phyloP scores from a whole-genome alignment of 495 filamentous ascomycete species.

The Hypoxylon fuscum region DNA sequence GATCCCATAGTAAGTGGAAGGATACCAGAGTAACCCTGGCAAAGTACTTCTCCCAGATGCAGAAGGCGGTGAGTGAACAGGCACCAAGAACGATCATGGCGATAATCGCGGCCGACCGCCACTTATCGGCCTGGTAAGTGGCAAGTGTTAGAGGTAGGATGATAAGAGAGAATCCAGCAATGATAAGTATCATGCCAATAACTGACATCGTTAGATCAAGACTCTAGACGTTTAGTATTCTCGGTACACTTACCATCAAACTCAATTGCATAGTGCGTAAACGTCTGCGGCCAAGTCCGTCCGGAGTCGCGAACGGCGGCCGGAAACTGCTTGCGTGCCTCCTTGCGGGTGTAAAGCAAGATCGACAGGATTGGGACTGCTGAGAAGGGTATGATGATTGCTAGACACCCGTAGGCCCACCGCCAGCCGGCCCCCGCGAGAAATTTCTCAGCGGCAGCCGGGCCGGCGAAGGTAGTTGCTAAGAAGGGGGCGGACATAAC shows the following conservation, averaged over 20 bases:
- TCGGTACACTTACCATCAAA: slow-evolving; percentile 61
- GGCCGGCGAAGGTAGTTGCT: slow-evolving; percentile 60
- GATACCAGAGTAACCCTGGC: slow-evolving; percentile 62
- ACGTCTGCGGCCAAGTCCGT: slow-evolving; percentile 56
- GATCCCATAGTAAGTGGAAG: slow-evolving; percentile 58
- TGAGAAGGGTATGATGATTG: slow-evolving; percentile 59
- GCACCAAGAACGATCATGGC: slow-evolving; percentile 64
- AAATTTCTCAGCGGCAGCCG: slow-evolving; percentile 51
- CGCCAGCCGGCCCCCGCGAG: slow-evolving; percentile 57
- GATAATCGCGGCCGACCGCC: slow-evolving; percentile 63
- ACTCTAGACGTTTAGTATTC: too few relatives aligned
- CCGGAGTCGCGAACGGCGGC: slow-evolving; percentile 43
- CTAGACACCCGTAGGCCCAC: slow-evolving; percentile 66
- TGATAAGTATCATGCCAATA: slow-evolving; percentile 62
- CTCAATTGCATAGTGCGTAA: slow-evolving; percentile 65
- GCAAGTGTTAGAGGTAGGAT: slow-evolving; percentile 68
- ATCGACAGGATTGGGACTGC: slow-evolving; percentile 8
- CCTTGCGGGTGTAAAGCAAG: slow-evolving; percentile 7
- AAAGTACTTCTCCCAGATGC: slow-evolving; percentile 64
- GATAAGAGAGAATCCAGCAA: slow-evolving; percentile 66
- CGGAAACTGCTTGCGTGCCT: slow-evolving; percentile 9
- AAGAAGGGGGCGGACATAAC: slow-evolving; percentile 68
- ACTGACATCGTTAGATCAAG: too few relatives aligned
- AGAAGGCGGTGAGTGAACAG: slow-evolving; percentile 62
- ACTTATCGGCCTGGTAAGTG: slow-evolving; percentile 47